Percentiles rank a stretch among this genome's conserved stretches.
These are phyloP conservation scores for Monilinia polystroma DNA, from an alignment of 2,329 filamentous ascomycete species.

Conservation along the genomic window DNA sequence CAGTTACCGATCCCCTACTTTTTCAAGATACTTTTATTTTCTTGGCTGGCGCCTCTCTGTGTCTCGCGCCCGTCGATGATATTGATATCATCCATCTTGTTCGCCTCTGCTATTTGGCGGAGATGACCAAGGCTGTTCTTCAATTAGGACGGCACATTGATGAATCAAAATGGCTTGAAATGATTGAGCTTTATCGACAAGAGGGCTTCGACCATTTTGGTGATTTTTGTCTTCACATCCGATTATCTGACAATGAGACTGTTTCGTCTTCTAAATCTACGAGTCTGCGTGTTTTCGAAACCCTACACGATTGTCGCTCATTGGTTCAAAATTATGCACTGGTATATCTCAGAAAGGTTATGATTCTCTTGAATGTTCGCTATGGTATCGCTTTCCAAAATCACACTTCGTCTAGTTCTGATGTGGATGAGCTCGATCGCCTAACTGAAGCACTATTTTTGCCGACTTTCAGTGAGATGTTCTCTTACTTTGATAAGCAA, in stretches of 20 bases:
- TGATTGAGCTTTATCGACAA: conserved; percentile 26
- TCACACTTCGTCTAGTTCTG: conserved; percentile 60
- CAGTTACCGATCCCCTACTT: conserved; percentile 54
- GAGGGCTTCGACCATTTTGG: conserved; percentile 28
- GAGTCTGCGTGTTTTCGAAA: conserved; percentile 54
- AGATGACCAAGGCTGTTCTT: conserved; percentile 78
- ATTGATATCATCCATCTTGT: conserved; percentile 78
- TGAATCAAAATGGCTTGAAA: conserved; percentile 48
- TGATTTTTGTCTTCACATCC: conserved; percentile 33
- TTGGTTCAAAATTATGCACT: conserved; percentile 80
- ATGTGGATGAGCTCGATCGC: conserved; percentile 76
- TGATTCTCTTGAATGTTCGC: conserved; percentile 81
- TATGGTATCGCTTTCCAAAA: conserved; percentile 85
- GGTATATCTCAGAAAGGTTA: conserved; percentile 82
- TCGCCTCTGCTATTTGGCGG: conserved; percentile 83
- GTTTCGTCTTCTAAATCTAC: conserved; percentile 49
- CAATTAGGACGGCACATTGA: conserved; percentile 57
- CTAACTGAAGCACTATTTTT: conserved; percentile 74
- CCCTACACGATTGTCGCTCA: conserved; percentile 54
- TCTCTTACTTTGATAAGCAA: conserved; percentile 39
- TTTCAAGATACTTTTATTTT: conserved; percentile 75
- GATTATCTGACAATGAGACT: conserved; percentile 9
- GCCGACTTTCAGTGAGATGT: conserved; percentile 77
- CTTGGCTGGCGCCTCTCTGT: conserved; percentile 74
- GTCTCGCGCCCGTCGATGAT: conserved; percentile 63